phyloP scores from a whole-genome alignment of 2,329 filamentous ascomycete species.

The Apiospora aurea region DNA sequence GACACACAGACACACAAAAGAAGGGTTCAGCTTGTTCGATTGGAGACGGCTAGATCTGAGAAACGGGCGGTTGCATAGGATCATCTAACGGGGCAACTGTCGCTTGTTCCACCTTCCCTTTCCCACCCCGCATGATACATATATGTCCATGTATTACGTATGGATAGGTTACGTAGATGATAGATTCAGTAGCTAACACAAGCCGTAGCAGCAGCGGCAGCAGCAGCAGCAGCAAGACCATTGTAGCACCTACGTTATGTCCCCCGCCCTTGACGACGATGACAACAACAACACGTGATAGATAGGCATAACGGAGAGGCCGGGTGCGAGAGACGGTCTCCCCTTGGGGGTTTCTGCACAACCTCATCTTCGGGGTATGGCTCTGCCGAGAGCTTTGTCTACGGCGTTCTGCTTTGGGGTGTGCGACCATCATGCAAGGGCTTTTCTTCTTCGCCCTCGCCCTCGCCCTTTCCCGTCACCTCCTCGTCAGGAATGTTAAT shows the following conservation, averaged over 20 bases:
- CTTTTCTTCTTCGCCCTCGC: not conserved
- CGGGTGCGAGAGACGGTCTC: not conserved
- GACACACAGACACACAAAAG: not conserved
- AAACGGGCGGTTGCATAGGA: slow-evolving; percentile 16
- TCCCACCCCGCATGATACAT: not conserved
- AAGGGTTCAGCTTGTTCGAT: slow-evolving; percentile 5
- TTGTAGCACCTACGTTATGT: not conserved
- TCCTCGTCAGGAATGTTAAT: not conserved
- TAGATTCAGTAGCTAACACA: not conserved
- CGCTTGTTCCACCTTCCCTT: not conserved
- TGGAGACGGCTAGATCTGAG: slow-evolving; percentile 18
- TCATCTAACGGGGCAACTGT: slow-evolving; percentile 18
- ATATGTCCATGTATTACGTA: not conserved
- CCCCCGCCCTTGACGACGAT: not conserved
- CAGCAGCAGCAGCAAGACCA: not conserved
- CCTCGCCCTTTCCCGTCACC: not conserved
- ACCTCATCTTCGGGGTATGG: not conserved
- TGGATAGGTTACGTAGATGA: not conserved
- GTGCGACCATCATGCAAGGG: slow-evolving; percentile 9
- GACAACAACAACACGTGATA: not conserved
- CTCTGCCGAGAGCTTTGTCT: not conserved
- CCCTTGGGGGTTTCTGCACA: not conserved
- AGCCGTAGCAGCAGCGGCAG: not conserved
- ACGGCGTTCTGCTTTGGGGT: not conserved
- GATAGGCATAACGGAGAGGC: not conserved